Evolutionary conservation across 768 basidiomycete genomes (phyloP), one percentile per base, ranked within the genome.

Genomic region (Suillus hirtellus): DNA sequence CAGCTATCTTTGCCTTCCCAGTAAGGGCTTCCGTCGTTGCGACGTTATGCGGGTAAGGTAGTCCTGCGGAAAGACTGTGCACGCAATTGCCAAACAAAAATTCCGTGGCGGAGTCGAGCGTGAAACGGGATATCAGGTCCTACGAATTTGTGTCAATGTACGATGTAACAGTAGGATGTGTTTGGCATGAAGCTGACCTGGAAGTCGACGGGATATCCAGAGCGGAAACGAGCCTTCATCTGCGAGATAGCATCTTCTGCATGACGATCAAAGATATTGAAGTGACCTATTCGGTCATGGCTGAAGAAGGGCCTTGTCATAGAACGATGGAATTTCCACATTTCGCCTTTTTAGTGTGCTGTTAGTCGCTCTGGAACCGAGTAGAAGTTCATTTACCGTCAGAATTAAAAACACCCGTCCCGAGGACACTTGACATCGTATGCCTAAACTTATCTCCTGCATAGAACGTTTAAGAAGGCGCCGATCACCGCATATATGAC

Each of bases 341-440:
- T 79, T 9, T 82, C 80, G 38, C 76, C 79, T 80, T 37, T 40
- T 4, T 14, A 12, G 40, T 76, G 71, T 35, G 72, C 76, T 50
- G 60, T 60, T 14, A 38, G 6, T 35, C 40, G 2, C 6, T 27
- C n/a, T 17, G 34, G n/a, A 38, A 27, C 17, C 24, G 43, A 27
- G 27, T 6, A 34, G 19, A 54, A 62, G 47, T 27, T 49, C 37
- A 60, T 77, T 63, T 66, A 82, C 87, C 87, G 60, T 89, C 87
- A 15, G 86, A 84, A 66, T 89, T 89, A 71, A 90, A 90, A 4
- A 89, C 85, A 0, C 89, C 89, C 12, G 80, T 80, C 0, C 89
- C 89, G 17, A 89, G 73, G 12, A 89, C 78, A 1, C 80, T 77
- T 4, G 73, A 72, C 78, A 84, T 79, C 17, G 75, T 75, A 24